These are phyloP conservation scores for Marvania coccoides DNA, from an alignment of 139 green algal genomes.

Conservation along the genomic window DNA sequence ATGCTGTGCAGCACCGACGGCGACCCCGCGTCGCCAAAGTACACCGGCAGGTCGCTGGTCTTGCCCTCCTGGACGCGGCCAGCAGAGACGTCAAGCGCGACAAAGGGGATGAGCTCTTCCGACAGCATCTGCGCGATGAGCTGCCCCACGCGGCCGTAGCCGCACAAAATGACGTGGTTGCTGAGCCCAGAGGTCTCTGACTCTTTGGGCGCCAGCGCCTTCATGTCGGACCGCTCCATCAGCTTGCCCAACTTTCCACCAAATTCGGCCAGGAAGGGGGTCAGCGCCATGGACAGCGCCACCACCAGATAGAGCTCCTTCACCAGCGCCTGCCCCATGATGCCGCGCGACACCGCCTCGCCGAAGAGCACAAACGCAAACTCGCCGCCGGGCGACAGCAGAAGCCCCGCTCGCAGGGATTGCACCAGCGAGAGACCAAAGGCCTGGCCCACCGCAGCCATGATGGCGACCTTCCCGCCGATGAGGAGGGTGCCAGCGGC, in stretches of 20 bases:
- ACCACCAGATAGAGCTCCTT: conserved; percentile 93
- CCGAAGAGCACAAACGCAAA: conserved; percentile 99
- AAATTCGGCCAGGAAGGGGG: conserved; percentile 85
- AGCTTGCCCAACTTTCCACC: conserved; percentile 65
- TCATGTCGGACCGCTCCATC: conserved; percentile 77
- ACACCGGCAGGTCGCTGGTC: conserved; percentile 86
- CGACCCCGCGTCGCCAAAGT: conserved; percentile 94
- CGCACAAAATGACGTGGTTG: conserved; percentile 90
- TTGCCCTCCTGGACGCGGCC: conserved; percentile 68
- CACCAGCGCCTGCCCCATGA: conserved; percentile 56
- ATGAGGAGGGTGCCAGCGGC: conserved; percentile 65
- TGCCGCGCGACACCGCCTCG: conserved; percentile 57
- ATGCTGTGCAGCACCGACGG: conserved; percentile 68
- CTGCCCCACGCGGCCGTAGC: conserved; percentile 84
- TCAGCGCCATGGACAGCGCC: conserved; percentile 92
- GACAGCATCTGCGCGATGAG: conserved; percentile 89
- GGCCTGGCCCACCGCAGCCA: conserved; percentile 64
- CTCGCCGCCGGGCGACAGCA: conserved; percentile 92
- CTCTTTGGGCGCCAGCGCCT: conserved; percentile 66
- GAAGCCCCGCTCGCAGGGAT: conserved; percentile 55
- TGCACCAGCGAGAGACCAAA: conserved; percentile 81
- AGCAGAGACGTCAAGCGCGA: conserved; percentile 83
- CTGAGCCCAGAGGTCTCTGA: conserved; percentile 66
- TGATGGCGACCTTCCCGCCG: conserved; percentile 74
- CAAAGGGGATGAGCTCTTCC: conserved; percentile 95